These are phyloP conservation scores for Suillus placidus DNA, from an alignment of 768 basidiomycete species.

Conservation along the genomic window DNA sequence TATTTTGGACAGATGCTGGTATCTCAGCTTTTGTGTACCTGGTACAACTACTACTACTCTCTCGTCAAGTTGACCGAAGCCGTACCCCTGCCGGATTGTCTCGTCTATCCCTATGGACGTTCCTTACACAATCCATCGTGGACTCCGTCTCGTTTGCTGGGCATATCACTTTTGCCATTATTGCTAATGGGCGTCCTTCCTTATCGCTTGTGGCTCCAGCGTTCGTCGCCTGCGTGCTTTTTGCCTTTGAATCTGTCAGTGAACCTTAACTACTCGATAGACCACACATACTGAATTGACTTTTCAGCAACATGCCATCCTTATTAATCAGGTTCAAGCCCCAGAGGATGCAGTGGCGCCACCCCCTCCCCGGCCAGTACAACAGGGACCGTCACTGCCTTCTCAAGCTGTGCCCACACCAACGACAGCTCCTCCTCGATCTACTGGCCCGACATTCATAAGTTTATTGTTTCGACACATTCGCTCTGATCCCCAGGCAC, in stretches of 20 bases:
- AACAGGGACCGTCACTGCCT: constrained; percentile 14
- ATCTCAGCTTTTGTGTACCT: constrained; percentile 69
- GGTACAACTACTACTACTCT: constrained; percentile 62
- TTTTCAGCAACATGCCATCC: constrained; percentile 77
- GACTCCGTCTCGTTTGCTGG: constrained; percentile 87
- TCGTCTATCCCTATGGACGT: constrained; percentile 81
- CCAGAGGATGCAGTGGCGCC: constrained; percentile 58
- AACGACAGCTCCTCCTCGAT: constrained; percentile 19
- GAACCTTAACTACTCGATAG: neutral
- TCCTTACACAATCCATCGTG: constrained; percentile 75
- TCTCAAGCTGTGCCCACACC: constrained; percentile 26
- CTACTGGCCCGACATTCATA: constrained; percentile 35
- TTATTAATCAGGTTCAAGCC: constrained; percentile 82
- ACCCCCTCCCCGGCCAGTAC: constrained; percentile 26
- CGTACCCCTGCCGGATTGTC: constrained; percentile 79
- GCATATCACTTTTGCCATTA: constrained; percentile 85
- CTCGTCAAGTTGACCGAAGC: constrained; percentile 74
- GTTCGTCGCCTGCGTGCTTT: constrained; percentile 77
- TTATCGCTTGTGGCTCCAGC: constrained; percentile 83
- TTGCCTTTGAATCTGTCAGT: constrained; percentile 82
- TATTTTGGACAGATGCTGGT: constrained; percentile 63
- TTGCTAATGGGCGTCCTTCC: constrained; percentile 81
- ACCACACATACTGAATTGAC: neutral
- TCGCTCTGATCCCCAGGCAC: constrained; percentile 69
- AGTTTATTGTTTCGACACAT: constrained; percentile 60